Base-by-base conservation (phyloP, 768 basidiomycete species). In the Psilocybe cyanescens region DNA sequence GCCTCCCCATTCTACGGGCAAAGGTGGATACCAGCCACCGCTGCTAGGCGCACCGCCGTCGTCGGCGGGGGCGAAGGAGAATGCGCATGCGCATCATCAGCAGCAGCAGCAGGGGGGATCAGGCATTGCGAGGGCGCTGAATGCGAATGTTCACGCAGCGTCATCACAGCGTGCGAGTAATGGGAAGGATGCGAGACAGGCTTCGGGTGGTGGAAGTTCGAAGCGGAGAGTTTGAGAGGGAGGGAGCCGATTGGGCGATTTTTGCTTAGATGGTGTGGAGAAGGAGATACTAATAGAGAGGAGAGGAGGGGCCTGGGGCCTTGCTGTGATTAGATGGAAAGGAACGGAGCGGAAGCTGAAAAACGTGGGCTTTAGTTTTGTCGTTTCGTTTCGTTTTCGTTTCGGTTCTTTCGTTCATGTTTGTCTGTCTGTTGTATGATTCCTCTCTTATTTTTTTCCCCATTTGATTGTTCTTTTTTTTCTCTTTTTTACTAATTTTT, bases 11-110 rank as follows among this genome's bases (percentile, higher is more conserved):
- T 56, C 41, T 16, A 28, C 39, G 17, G 47, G 52, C 31, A 46
- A 49, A 29, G 64, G 52, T 8, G 37, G 37, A 14, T 45, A 61
- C 35, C 65, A 64, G 41, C 58, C 68, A 1, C 71, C 71, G 3
- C 7, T 68, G 47, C 50, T 72, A 17, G 61, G 57, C 52, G 66
- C 70, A 0, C 66, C 70, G 19, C 70, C 70, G 28, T 41, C 57
- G 47, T 56, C 29, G 8, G 51, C 30, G 6, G 51, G 60, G 35
- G 63, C 41, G 4, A 62, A 29, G 46, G 49, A 24, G 24, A 44
- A 47, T 29, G 17, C 47, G 16, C 11, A 39, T 17, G 37, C 58
- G 6, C 41, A 30, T 31, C 39, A 46, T 1, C 17, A 19, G 5
- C 17, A 19, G 5, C 47, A 56, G 46, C 52, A 50, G 16, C 51